Evolutionary conservation across 495 filamentous ascomycete species (phyloP).

Genomic region (Penicillium fimorum): DNA sequence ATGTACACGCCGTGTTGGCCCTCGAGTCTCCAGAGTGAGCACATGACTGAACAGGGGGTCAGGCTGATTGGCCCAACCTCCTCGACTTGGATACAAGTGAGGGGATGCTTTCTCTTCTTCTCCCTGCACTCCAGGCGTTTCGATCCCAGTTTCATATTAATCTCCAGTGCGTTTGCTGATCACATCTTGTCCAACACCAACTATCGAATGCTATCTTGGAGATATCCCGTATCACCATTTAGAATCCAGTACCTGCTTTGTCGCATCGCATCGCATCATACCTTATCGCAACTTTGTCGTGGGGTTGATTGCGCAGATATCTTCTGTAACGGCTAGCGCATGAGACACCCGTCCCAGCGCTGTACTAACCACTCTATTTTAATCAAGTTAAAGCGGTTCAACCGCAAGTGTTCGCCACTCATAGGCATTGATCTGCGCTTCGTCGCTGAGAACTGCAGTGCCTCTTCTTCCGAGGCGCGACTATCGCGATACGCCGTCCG

Average conservation of each 20-base stretch:
- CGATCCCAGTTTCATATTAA: slow-evolving; percentile 13
- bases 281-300: slow-evolving; percentile 17
- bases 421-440: slow-evolving; percentile 20
- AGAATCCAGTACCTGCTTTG: slow-evolving; percentile 2
- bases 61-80: slow-evolving; percentile 33
- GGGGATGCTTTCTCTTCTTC: slow-evolving; percentile 19
- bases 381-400: slow-evolving; percentile 8
- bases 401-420: slow-evolving; percentile 9
- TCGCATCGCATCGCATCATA: slow-evolving; percentile 20
- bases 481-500: slow-evolving; percentile 39
- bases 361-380: slow-evolving; percentile 21
- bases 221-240: slow-evolving; percentile 5
- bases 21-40: slow-evolving; percentile 7
- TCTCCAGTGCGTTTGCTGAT: neutral
- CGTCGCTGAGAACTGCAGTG: slow-evolving; percentile 19
- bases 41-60: slow-evolving; percentile 12
- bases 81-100: slow-evolving; percentile 22
- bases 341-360: slow-evolving; percentile 13
- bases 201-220: slow-evolving; percentile 11
- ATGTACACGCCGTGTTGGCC: slow-evolving; percentile 6
- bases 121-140: slow-evolving; percentile 20
- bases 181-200: slow-evolving; percentile 13
- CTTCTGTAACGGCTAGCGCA: slow-evolving; percentile 17
- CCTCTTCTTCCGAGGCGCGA: slow-evolving; percentile 23
- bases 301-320: slow-evolving; percentile 19